Evolutionary conservation across 495 filamentous ascomycete species (phyloP).

Genomic region (Aspergillus cavernicola): DNA sequence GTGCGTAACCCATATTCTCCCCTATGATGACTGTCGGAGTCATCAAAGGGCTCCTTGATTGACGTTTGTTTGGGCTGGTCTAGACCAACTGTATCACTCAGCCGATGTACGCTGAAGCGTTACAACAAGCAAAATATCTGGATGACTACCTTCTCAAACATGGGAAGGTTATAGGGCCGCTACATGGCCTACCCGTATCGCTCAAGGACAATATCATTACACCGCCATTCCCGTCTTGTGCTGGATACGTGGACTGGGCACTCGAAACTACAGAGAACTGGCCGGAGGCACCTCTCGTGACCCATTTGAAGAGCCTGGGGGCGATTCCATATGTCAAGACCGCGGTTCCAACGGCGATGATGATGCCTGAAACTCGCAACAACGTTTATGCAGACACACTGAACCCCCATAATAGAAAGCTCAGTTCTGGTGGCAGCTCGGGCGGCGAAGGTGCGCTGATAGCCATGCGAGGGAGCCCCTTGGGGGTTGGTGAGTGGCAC

Average conservation of each 20-base stretch:
- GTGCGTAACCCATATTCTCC: constrained; percentile 14
- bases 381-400: not conserved
- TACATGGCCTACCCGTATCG: constrained; percentile 59
- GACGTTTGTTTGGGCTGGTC: no score
- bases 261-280: constrained; percentile 13
- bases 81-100: constrained; percentile 49
- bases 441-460: constrained; percentile 4
- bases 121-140: constrained; percentile 52
- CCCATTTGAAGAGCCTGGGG: not conserved
- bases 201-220: constrained; percentile 57
- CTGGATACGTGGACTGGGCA: constrained; percentile 28
- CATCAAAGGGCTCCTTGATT: no score
- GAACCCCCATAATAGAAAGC: not conserved
- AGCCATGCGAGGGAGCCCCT: not conserved
- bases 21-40: not conserved
- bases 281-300: not conserved
- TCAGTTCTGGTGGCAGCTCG: not conserved
- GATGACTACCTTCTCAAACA: constrained; percentile 47
- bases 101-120: constrained; percentile 50
- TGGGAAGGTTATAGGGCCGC: constrained; percentile 43
- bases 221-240: no score
- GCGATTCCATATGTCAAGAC: constrained; percentile 1
- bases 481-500: no score
- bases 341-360: not conserved
- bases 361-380: not conserved